These are phyloP conservation scores for Solanum hybrid DNA, from an alignment of 305 asterid genomes.

Conservation along the genomic window DNA sequence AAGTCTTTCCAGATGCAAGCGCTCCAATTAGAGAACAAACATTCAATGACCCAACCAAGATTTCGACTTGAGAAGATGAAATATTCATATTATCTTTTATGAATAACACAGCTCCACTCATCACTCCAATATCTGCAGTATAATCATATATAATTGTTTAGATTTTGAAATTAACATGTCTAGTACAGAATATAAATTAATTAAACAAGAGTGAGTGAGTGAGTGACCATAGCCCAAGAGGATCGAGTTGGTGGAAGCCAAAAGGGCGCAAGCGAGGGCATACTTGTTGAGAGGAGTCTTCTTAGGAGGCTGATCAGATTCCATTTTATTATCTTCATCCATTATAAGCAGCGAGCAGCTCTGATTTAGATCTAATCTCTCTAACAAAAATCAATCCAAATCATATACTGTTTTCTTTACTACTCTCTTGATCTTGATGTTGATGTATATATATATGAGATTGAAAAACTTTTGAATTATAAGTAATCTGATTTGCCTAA, in stretches of 20 bases:
- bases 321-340: not conserved
- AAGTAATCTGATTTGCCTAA: not conserved
- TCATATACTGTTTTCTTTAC: not conserved
- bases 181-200: not conserved
- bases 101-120: constrained; percentile 64
- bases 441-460: not conserved
- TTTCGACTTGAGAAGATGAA: constrained; percentile 38
- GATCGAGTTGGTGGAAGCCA: constrained; percentile 81
- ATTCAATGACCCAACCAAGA: constrained; percentile 53
- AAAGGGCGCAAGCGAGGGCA: constrained; percentile 58
- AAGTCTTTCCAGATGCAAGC: constrained; percentile 59
- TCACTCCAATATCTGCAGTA: constrained; percentile 56
- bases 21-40: constrained; percentile 58
- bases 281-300: constrained; percentile 37
- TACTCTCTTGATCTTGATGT: not conserved
- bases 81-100: constrained; percentile 49
- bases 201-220: too few relatives aligned
- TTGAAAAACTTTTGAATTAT: not conserved
- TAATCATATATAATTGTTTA: not conserved
- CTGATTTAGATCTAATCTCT: not conserved
- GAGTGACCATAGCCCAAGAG: constrained; percentile 67
- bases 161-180: not conserved
- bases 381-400: not conserved
- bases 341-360: not conserved
- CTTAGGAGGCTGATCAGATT: constrained; percentile 1